Base-by-base conservation (phyloP, 345 rosid genomes). In the Nasturtium officinale region DNA sequence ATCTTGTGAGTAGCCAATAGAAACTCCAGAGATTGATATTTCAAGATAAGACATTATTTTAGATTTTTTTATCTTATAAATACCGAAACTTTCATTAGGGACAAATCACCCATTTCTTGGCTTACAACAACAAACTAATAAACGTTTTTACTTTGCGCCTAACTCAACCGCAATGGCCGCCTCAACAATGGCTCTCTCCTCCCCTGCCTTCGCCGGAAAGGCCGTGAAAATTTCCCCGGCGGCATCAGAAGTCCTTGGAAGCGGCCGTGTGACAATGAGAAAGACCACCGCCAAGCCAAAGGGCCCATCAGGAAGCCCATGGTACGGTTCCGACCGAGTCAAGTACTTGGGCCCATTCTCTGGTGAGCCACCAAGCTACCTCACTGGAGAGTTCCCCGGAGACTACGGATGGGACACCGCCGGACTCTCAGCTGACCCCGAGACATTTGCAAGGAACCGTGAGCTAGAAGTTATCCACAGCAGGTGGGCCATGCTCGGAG, bases 261-360 rank as follows among this genome's bases (percentile, higher is more conserved):
- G 60, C 6, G 89, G 86, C 66, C 85, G 92, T 42, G 79, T 89
- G 67, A 57, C 84, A 47, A 87, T 84, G 89, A 80, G 90, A 59
- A 89, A 75, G 64, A 57, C 87, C 12, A 53, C 1, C 13, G 7
- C 56, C 69, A 84, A 30, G 80, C 77, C 78, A 5, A 71, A 7
- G 17, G 78, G 72, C 21, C 40, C 86, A 29, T 85, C 91, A 0
- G 83, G 85, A 0, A 87, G 87, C 80, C 90, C 86, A 33, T 87
- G 89, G 91, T 89, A 89, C 55, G 87, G 95, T 1, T 84, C 91
- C 0, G 91, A 87, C 84, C 84, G 95, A 51, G 91, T 85, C 23
- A 85, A 85, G 82, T 89, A 89, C 83, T 78, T 89, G 78, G 95
- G 95, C 4, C 91, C 95, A 52, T 81, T 89, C 74, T 89, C 95